These are phyloP conservation scores for Alternaria sp. DNA, from an alignment of 2,329 filamentous ascomycete genomes.

Conservation along the genomic window DNA sequence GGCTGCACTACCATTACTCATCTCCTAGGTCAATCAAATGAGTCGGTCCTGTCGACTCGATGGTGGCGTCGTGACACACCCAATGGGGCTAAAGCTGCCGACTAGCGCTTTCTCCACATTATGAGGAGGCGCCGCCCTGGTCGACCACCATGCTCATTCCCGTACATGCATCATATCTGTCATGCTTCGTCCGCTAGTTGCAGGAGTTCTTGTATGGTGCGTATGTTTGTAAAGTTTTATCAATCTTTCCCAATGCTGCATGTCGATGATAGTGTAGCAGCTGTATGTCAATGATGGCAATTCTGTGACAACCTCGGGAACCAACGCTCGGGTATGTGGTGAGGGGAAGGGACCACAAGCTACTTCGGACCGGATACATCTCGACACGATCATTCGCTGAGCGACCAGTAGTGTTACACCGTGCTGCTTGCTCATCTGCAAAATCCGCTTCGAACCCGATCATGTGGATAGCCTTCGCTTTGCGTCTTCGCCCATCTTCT, in stretches of 20 bases:
- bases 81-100: background rate
- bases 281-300: background rate
- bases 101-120: conserved; percentile 5
- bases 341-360: conserved; percentile 4
- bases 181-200: background rate
- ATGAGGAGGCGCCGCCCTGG: background rate
- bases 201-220: background rate
- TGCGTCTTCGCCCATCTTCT: background rate
- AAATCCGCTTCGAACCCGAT: background rate
- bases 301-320: background rate
- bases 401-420: background rate
- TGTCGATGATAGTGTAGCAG: no score
- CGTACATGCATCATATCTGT: background rate
- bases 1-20: background rate
- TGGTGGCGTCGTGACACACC: background rate
- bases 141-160: background rate
- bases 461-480: background rate
- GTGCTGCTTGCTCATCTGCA: background rate
- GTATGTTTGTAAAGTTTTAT: no score
- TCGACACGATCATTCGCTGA: conserved; percentile 2
- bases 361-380: background rate
- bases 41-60: conserved; percentile 1
- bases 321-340: background rate
- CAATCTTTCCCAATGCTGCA: background rate
- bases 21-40: background rate